phyloP scores from a whole-genome alignment of 345 rosid genomes.

The Crucihimalaya himalaica region DNA sequence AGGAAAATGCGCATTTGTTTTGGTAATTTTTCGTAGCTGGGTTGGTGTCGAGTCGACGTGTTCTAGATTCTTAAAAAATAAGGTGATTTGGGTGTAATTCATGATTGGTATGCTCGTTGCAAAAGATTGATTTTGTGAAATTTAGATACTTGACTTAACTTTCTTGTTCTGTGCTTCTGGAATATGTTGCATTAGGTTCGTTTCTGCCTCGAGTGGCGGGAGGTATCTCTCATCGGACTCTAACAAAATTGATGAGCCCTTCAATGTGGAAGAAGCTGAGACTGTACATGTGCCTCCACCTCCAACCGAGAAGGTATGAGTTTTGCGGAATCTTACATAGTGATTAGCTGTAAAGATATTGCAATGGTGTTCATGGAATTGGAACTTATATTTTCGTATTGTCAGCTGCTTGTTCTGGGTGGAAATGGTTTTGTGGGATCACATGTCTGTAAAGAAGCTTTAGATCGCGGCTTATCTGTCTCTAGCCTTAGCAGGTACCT shows the following conservation, averaged over 20 bases:
- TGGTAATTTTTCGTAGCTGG: slow-evolving; percentile 1
- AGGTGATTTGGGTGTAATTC: not conserved
- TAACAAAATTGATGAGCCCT: slow-evolving; percentile 72
- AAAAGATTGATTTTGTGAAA: not conserved
- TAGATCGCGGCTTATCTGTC: slow-evolving; percentile 69
- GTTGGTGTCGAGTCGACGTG: not conserved
- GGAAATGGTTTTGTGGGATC: slow-evolving; percentile 99
- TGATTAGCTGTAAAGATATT: not conserved
- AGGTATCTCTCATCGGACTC: slow-evolving; percentile 73
- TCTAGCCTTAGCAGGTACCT: slow-evolving; percentile 95
- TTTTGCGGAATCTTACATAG: not conserved
- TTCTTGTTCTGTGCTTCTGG: not conserved
- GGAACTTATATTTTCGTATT: not conserved
- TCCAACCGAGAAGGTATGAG: slow-evolving; percentile 70
- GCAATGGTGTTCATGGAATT: slow-evolving; percentile 15
- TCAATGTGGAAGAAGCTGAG: slow-evolving; percentile 89
- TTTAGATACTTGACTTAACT: not conserved
- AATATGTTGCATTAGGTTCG: slow-evolving; percentile 41
- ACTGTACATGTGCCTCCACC: slow-evolving; percentile 81
- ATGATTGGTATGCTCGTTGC: not conserved
- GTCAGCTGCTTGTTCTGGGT: slow-evolving; percentile 92
- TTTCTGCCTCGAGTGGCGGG: slow-evolving; percentile 42
- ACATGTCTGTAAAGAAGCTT: slow-evolving; percentile 84
- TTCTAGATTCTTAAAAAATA: not conserved
- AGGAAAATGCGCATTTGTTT: slow-evolving; percentile 3